Evolutionary conservation across 257 asterid genomes (phyloP).

Genomic region (Solanum paucissectum): DNA sequence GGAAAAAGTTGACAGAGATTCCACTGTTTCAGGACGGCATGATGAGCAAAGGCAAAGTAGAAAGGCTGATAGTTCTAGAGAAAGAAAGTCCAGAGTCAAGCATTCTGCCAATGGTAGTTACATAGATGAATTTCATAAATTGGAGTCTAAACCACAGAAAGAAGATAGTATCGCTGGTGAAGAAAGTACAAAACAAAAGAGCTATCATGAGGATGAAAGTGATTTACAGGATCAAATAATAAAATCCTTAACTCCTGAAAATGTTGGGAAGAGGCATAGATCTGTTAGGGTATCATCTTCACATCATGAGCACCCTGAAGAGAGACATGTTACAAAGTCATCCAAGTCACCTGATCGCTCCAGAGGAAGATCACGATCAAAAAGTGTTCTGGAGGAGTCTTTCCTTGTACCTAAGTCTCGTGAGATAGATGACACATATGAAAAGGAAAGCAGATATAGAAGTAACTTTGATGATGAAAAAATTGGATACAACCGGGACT

Average conservation of each 20-base stretch:
- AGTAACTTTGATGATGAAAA: slow-evolving; percentile 47
- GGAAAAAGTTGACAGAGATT: slow-evolving; percentile 12
- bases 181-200: slow-evolving; percentile 14
- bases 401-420: slow-evolving; percentile 15
- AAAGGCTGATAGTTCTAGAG: not conserved
- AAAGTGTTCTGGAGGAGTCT: slow-evolving; percentile 41
- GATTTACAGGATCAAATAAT: slow-evolving; percentile 17
- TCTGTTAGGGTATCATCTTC: slow-evolving; percentile 17
- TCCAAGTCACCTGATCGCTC: slow-evolving; percentile 49
- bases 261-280: slow-evolving; percentile 15
- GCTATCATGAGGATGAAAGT: slow-evolving; percentile 17
- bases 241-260: slow-evolving; percentile 23
- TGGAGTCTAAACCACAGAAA: not conserved
- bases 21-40: slow-evolving; percentile 14
- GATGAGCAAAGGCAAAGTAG: slow-evolving; percentile 22
- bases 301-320: slow-evolving; percentile 22
- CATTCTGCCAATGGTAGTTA: slow-evolving; percentile 28
- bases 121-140: slow-evolving; percentile 9
- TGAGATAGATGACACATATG: slow-evolving; percentile 20
- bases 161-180: slow-evolving; percentile 10
- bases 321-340: slow-evolving; percentile 20
- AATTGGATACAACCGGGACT: slow-evolving; percentile 15
- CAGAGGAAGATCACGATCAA: slow-evolving; percentile 60
- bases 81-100: slow-evolving; percentile 13
- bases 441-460: slow-evolving; percentile 19